Evolutionary conservation across 306 rosid species (phyloP).

Genomic region (Dryas alaskensis): DNA sequence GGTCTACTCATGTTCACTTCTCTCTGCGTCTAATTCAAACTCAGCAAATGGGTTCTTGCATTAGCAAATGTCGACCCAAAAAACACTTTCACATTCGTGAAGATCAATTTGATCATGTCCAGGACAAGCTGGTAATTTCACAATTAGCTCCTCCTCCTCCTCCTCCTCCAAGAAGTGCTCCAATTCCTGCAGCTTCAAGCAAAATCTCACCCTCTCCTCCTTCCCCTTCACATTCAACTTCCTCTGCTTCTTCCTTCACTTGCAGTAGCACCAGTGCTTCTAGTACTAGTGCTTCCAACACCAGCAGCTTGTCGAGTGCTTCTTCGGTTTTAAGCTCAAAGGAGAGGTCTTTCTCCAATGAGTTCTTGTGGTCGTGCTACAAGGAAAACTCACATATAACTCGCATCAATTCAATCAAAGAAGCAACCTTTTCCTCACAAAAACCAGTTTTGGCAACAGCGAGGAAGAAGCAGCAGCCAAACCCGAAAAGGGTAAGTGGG

Average conservation of each 20-base stretch:
- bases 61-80: slow-evolving; percentile 80
- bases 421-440: slow-evolving; percentile 22
- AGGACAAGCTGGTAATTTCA: slow-evolving; percentile 55
- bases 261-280: slow-evolving; percentile 27
- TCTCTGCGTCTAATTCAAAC: neutral
- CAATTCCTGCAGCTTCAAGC: slow-evolving; percentile 25
- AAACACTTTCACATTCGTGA: slow-evolving; percentile 27
- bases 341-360: slow-evolving; percentile 65
- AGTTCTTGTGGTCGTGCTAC: slow-evolving; percentile 60
- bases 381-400: slow-evolving; percentile 65
- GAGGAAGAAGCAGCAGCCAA: slow-evolving; percentile 13
- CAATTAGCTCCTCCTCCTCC: slow-evolving; percentile 40
- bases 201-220: slow-evolving; percentile 55
- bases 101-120: slow-evolving; percentile 19
- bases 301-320: slow-evolving; percentile 35
- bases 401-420: slow-evolving; percentile 60
- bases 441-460: slow-evolving; percentile 1
- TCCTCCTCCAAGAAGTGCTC: slow-evolving; percentile 26
- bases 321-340: slow-evolving; percentile 47
- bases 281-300: neutral
- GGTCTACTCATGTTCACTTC: too few species aligned
- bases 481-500: slow-evolving; percentile 14
- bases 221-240: slow-evolving; percentile 55
- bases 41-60: slow-evolving; percentile 78
- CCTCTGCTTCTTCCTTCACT: slow-evolving; percentile 54